Evolutionary conservation across 2,329 filamentous ascomycete species (phyloP).

Genomic region (Paramyrothecium sp.): DNA sequence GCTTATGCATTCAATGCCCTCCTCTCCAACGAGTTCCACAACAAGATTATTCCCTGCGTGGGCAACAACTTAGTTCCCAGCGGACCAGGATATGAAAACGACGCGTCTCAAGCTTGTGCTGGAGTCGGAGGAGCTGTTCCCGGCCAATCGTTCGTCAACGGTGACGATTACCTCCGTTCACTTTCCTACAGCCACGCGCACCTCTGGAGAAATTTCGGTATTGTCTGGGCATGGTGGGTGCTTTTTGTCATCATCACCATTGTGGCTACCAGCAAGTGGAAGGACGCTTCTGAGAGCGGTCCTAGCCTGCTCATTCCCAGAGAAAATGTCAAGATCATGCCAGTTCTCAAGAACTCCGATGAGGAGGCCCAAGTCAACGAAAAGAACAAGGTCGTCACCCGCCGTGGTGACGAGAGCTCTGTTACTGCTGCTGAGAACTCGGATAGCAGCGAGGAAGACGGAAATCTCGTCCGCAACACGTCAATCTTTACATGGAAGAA

Average conservation of each 20-base stretch:
- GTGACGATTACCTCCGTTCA: constrained; percentile 56
- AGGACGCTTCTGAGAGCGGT: constrained; percentile 48
- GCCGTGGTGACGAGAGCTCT: constrained; percentile 6
- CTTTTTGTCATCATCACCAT: constrained; percentile 60
- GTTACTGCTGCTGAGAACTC: constrained; percentile 11
- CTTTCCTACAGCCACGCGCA: constrained; percentile 52
- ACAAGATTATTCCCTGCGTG: constrained; percentile 50
- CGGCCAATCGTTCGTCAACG: constrained; percentile 48
- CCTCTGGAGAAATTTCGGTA: constrained; percentile 61
- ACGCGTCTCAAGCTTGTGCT: constrained; percentile 49
- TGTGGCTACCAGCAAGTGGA: constrained; percentile 56
- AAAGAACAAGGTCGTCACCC: constrained; percentile 19
- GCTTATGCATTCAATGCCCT: constrained; percentile 69
- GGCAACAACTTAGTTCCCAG: constrained; percentile 48
- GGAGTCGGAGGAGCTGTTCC: constrained; percentile 54
- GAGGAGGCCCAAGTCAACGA: constrained; percentile 43
- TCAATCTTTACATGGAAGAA: constrained; percentile 75
- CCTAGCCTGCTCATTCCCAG: constrained; percentile 60
- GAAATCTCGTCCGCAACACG: constrained; percentile 57
- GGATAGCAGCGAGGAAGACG: constrained; percentile 17
- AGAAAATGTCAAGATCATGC: constrained; percentile 46
- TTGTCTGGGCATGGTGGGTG: constrained; percentile 62
- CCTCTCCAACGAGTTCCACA: constrained; percentile 69
- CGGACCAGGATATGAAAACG: constrained; percentile 45
- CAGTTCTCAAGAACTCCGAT: constrained; percentile 32